phyloP scores from a whole-genome alignment of 371 early-diverging fungal species.

The Parasitella parasitica region DNA sequence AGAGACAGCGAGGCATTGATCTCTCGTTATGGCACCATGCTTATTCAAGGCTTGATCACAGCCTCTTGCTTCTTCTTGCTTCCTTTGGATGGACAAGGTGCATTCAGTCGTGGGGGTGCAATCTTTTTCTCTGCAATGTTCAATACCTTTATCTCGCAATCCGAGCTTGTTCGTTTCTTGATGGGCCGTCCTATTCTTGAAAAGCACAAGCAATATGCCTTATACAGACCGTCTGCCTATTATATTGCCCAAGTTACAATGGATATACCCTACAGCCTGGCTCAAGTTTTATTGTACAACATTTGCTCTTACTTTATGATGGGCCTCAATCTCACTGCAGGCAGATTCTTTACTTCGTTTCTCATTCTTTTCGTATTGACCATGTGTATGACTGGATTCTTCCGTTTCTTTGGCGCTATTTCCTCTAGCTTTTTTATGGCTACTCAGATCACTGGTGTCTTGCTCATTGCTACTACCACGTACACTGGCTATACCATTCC shows the following conservation, averaged over 20 bases:
- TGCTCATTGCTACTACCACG: conserved; percentile 56
- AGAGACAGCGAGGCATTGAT: conserved; percentile 50
- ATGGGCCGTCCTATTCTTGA: conserved; percentile 62
- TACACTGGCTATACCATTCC: conserved; percentile 72
- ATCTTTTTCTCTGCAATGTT: conserved; percentile 59
- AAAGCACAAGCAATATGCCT: conserved; percentile 68
- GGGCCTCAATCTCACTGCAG: conserved; percentile 50
- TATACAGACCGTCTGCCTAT: conserved; percentile 66
- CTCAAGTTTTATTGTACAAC: conserved; percentile 44
- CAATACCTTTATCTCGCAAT: conserved; percentile 55
- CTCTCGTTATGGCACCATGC: conserved; percentile 57
- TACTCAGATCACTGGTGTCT: conserved; percentile 53
- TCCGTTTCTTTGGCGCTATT: conserved; percentile 40
- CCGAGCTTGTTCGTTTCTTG: conserved; percentile 52
- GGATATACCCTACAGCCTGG: conserved; percentile 35
- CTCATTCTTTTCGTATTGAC: conserved; percentile 46
- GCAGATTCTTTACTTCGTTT: conserved; percentile 54
- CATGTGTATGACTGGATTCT: conserved; percentile 56
- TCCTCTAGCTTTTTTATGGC: conserved; percentile 58
- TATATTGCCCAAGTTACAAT: conserved; percentile 58
- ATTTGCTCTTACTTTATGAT: conserved; percentile 64
- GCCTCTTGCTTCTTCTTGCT: conserved; percentile 67
- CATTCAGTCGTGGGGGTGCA: conserved; percentile 71
- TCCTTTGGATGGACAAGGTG: conserved; percentile 51
- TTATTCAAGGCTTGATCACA: conserved; percentile 66